phyloP scores from a whole-genome alignment of 441 rosid genomes.

The Adansonia madagascariensis region DNA sequence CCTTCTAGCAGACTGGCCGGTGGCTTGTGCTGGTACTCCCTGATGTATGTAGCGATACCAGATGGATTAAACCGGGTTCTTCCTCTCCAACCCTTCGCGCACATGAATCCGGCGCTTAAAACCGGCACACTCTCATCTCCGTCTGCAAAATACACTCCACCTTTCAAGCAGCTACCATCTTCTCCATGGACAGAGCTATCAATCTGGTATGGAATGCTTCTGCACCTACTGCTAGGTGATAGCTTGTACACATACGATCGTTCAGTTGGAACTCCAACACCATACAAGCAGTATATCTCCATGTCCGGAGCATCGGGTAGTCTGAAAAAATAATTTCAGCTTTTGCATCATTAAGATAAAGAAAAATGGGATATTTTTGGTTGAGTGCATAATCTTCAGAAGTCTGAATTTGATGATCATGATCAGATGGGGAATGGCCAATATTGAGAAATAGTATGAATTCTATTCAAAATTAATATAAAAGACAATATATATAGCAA shows the following conservation, averaged over 20 bases:
- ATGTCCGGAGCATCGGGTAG: constrained; percentile 67
- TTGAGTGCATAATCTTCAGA: neutral
- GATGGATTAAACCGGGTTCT: constrained; percentile 73
- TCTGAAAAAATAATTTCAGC: constrained; percentile 40
- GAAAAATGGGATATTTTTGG: too few relatives aligned
- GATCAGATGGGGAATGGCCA: neutral
- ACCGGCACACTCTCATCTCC: constrained; percentile 69
- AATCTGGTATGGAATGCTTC: constrained; percentile 60
- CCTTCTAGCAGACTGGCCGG: constrained; percentile 59
- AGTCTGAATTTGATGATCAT: neutral
- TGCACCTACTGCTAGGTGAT: constrained; percentile 41
- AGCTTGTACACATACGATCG: constrained; percentile 65
- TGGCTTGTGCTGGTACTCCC: constrained; percentile 62
- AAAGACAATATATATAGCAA: neutral
- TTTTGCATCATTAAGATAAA: neutral
- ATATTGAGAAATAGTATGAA: neutral
- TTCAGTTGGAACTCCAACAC: constrained; percentile 71
- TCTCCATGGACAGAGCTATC: constrained; percentile 30
- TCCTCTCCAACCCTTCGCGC: constrained; percentile 79
- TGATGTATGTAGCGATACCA: constrained; percentile 41
- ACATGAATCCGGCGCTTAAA: constrained; percentile 74
- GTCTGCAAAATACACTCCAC: constrained; percentile 52
- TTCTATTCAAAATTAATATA: neutral
- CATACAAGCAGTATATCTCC: constrained; percentile 66
- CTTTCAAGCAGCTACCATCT: constrained; percentile 41